These are phyloP conservation scores for Candida pseudoviswanathii DNA, from an alignment of 1,139 yeast genomes.

Conservation along the genomic window DNA sequence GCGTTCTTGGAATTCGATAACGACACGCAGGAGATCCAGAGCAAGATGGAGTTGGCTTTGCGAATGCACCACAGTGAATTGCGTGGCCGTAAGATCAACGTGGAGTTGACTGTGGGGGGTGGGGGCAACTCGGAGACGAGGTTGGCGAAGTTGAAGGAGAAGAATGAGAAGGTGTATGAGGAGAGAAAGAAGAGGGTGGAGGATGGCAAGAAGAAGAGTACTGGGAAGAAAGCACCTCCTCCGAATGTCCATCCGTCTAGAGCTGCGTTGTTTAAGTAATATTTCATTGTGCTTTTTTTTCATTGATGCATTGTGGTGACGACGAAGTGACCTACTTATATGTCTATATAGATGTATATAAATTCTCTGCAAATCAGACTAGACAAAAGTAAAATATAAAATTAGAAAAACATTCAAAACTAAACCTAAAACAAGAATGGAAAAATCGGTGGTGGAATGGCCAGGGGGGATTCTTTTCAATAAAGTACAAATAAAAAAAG, in stretches of 20 bases:
- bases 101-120: slow-evolving; percentile 96
- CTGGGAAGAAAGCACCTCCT: slow-evolving; percentile 23
- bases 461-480: not conserved
- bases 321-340: too few relatives aligned
- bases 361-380: not conserved
- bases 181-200: slow-evolving; percentile 59
- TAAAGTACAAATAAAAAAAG: not conserved
- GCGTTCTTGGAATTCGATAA: slow-evolving; percentile 88
- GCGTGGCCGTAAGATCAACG: slow-evolving; percentile 78
- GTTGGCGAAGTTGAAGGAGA: slow-evolving; percentile 68
- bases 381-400: not conserved
- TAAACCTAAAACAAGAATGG: not conserved
- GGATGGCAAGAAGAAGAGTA: slow-evolving; percentile 30
- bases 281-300: too few relatives aligned
- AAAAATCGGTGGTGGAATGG: too few relatives aligned
- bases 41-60: slow-evolving; percentile 80
- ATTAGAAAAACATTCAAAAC: not conserved
- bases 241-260: slow-evolving; percentile 63
- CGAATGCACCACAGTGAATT: slow-evolving; percentile 76
- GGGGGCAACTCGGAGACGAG: slow-evolving; percentile 87
- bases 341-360: not conserved
- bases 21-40: slow-evolving; percentile 63
- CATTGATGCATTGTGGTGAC: too few relatives aligned
- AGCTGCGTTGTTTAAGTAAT: slow-evolving; percentile 40
- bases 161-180: slow-evolving; percentile 71